phyloP scores from a whole-genome alignment of 2,329 filamentous ascomycete species.

The Penicillium glabrum region DNA sequence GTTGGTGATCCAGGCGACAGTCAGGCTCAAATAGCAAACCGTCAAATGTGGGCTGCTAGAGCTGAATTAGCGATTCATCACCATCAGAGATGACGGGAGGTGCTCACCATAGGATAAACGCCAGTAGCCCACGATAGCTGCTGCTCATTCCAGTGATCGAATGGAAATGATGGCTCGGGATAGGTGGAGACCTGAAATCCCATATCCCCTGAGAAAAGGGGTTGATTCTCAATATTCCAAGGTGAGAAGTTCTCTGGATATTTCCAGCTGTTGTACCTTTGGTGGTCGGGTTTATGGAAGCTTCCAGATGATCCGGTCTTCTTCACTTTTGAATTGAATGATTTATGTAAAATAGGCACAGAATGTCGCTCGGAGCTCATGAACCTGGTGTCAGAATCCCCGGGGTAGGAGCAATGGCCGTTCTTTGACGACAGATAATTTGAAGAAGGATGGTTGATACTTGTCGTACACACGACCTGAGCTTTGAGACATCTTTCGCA shows the following conservation, averaged over 20 bases:
- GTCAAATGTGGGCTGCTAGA: not conserved
- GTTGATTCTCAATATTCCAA: too few species aligned
- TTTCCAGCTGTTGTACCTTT: slow-evolving; percentile 4
- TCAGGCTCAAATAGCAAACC: not conserved
- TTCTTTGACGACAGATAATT: slow-evolving; percentile 3
- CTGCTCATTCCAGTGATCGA: slow-evolving; percentile 8
- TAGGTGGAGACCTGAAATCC: not conserved
- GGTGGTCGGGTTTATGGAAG: not conserved
- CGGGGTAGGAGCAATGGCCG: not conserved
- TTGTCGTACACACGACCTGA: slow-evolving; percentile 23
- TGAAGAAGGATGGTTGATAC: slow-evolving; percentile 12
- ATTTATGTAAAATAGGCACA: slow-evolving; percentile 15
- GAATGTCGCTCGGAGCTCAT: not conserved
- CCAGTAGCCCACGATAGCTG: not conserved
- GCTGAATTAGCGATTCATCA: not conserved
- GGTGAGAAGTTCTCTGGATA: not conserved
- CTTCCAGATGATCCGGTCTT: slow-evolving; percentile 1
- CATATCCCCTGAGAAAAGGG: not conserved
- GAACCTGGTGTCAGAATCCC: not conserved
- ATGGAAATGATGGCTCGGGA: not conserved
- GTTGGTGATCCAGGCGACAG: not conserved
- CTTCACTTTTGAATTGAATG: slow-evolving; percentile 7
- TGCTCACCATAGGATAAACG: not conserved
- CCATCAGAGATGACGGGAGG: not conserved
- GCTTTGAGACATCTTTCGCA: slow-evolving; percentile 26